phyloP scores from a whole-genome alignment of 176 grass and related monocot genomes.

The Tuctoria greenei region DNA sequence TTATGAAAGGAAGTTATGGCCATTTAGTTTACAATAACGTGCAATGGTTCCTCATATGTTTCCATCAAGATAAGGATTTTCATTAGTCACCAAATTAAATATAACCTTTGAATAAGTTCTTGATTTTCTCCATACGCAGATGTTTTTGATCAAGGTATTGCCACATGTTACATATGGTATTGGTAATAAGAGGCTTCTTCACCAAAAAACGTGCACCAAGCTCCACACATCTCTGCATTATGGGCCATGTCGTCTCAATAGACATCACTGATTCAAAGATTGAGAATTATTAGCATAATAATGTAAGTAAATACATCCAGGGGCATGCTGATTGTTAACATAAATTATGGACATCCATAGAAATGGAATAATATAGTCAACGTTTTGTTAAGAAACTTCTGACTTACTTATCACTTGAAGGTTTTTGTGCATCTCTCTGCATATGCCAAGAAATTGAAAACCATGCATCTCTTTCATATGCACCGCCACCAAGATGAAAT shows the following conservation, averaged over 20 bases:
- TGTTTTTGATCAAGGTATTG: slow-evolving; percentile 23
- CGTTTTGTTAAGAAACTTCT: neutral
- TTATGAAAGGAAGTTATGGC: neutral
- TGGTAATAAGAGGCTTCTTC: slow-evolving; percentile 31
- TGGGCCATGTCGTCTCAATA: neutral
- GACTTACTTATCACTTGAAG: slow-evolving; percentile 55
- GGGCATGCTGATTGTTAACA: neutral
- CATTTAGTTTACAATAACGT: neutral
- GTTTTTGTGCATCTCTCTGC: slow-evolving; percentile 7
- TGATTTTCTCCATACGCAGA: neutral
- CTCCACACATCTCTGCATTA: slow-evolving; percentile 15
- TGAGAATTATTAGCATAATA: neutral
- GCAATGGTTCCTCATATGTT: neutral
- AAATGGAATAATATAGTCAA: neutral
- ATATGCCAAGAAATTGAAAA: slow-evolving; percentile 23
- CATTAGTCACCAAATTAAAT: neutral
- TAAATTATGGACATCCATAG: too few species aligned
- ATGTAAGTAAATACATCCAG: neutral
- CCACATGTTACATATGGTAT: slow-evolving; percentile 12
- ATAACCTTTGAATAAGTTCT: slow-evolving; percentile 9
- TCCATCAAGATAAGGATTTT: neutral
- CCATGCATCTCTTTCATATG: slow-evolving; percentile 40
- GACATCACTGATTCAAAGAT: slow-evolving; percentile 28
- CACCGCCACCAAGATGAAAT: slow-evolving; percentile 31
- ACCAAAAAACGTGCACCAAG: slow-evolving; percentile 40